These are phyloP conservation scores for Telopea speciosissima DNA, from an alignment of 177 flowering plant genomes.

Conservation along the genomic window DNA sequence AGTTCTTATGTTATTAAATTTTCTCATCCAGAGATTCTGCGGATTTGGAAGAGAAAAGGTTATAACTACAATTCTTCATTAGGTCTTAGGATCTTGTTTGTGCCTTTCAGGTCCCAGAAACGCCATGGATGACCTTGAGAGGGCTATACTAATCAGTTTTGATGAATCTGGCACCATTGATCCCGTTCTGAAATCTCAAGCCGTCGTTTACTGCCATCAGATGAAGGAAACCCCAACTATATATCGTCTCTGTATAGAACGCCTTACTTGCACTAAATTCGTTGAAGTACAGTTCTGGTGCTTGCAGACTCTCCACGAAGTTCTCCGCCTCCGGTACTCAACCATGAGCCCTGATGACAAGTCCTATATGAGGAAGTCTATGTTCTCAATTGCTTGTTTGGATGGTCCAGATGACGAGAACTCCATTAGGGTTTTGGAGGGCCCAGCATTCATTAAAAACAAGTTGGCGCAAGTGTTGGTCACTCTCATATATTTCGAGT, in stretches of 20 bases:
- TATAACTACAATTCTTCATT: neutral
- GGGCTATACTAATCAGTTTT: conserved; percentile 79
- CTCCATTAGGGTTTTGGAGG: conserved; percentile 47
- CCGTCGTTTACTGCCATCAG: conserved; percentile 55
- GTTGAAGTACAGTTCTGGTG: conserved; percentile 95
- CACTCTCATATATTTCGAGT: conserved; percentile 73
- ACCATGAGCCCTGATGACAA: conserved; percentile 55
- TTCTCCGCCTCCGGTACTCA: conserved; percentile 45
- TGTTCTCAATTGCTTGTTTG: conserved; percentile 54
- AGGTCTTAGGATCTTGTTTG: neutral
- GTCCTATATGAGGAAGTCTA: conserved; percentile 49
- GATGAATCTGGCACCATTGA: conserved; percentile 79
- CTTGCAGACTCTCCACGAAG: conserved; percentile 78
- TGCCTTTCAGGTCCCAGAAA: conserved; percentile 4
- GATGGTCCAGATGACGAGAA: conserved; percentile 34
- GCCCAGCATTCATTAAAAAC: conserved; percentile 73
- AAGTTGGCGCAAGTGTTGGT: conserved; percentile 93
- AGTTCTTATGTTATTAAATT: no score
- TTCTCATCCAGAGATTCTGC: neutral
- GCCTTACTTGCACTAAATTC: conserved; percentile 41
- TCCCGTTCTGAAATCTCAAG: conserved; percentile 60
- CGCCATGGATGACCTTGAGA: conserved; percentile 84
- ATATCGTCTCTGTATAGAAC: conserved; percentile 59
- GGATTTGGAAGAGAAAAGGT: neutral
- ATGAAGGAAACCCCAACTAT: conserved; percentile 51